phyloP scores from a whole-genome alignment of 768 basidiomycete species.

The Phlebiopsis flavidoalba region DNA sequence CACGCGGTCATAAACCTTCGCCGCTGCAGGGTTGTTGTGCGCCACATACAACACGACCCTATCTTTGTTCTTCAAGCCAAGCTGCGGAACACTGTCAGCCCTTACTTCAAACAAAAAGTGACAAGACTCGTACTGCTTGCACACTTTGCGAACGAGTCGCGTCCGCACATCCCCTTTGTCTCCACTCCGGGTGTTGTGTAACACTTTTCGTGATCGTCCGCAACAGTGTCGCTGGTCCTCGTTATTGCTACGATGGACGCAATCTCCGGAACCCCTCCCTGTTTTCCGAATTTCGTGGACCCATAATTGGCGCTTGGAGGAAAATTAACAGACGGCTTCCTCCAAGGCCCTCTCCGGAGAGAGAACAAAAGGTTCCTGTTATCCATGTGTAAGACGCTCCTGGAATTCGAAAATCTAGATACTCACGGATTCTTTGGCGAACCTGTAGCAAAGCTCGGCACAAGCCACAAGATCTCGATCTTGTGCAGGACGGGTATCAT shows the following conservation, averaged over 20 bases:
- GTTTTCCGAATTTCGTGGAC: slow-evolving; percentile 44
- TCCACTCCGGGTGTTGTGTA: slow-evolving; percentile 52
- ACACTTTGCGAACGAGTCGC: slow-evolving; percentile 54
- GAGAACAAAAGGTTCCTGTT: slow-evolving; percentile 53
- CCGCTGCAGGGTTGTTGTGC: slow-evolving; percentile 46
- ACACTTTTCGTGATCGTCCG: slow-evolving; percentile 71
- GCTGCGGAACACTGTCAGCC: slow-evolving; percentile 14
- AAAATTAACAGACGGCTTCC: slow-evolving; percentile 53
- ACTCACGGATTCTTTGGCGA: slow-evolving; percentile 56
- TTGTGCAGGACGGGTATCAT: slow-evolving; percentile 41
- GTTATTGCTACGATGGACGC: slow-evolving; percentile 69
- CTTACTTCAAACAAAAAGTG: not conserved
- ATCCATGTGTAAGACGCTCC: not conserved
- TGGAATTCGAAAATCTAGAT: not conserved
- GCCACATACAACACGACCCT: slow-evolving; percentile 65
- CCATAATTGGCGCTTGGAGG: slow-evolving; percentile 49
- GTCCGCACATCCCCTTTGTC: slow-evolving; percentile 54
- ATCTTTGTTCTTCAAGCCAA: slow-evolving; percentile 36
- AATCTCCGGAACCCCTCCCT: slow-evolving; percentile 29
- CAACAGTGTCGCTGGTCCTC: slow-evolving; percentile 49
- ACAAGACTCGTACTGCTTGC: slow-evolving; percentile 39
- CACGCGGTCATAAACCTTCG: slow-evolving; percentile 54
- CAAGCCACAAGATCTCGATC: slow-evolving; percentile 29
- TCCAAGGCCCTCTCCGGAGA: slow-evolving; percentile 32
- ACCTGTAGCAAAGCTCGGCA: slow-evolving; percentile 46